Evolutionary conservation across 176 grass and related monocot genomes (phyloP).

Genomic region (Elymus sibiricus): DNA sequence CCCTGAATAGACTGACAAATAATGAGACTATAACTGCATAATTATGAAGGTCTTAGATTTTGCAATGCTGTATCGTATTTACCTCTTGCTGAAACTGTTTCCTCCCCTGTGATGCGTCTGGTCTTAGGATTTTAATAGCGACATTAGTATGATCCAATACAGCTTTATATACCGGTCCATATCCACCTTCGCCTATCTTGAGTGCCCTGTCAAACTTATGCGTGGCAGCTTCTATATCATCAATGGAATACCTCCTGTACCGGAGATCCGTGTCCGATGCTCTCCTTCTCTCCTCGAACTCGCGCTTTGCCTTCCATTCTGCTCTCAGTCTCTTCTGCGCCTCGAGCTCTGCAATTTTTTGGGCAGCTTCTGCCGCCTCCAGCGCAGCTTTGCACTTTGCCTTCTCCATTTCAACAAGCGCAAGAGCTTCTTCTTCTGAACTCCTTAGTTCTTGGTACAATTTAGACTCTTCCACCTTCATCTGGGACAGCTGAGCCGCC

Average conservation of each 20-base stretch:
- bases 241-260: conserved; percentile 89
- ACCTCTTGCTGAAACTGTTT: conserved; percentile 99
- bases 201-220: conserved; percentile 58
- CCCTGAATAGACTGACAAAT: neutral
- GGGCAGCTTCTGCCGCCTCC: conserved; percentile 77
- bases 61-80: conserved; percentile 10
- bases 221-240: conserved; percentile 84
- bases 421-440: conserved; percentile 81
- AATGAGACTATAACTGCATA: neutral
- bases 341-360: conserved; percentile 79
- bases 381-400: conserved; percentile 88
- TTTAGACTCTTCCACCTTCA: conserved; percentile 66
- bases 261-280: conserved; percentile 42
- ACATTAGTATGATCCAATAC: conserved; percentile 85
- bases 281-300: conserved; percentile 67
- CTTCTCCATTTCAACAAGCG: conserved; percentile 76
- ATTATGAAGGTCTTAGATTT: neutral
- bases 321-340: conserved; percentile 72
- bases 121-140: conserved; percentile 83
- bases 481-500: conserved; percentile 68
- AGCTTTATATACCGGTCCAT: conserved; percentile 86
- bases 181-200: conserved; percentile 97
- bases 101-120: conserved; percentile 87
- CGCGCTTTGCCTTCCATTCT: conserved; percentile 63
- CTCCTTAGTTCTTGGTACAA: conserved; percentile 59